Conservation (phyloP, 2,329 filamentous ascomycete species). For the Colletotrichum cuscutae region DNA sequence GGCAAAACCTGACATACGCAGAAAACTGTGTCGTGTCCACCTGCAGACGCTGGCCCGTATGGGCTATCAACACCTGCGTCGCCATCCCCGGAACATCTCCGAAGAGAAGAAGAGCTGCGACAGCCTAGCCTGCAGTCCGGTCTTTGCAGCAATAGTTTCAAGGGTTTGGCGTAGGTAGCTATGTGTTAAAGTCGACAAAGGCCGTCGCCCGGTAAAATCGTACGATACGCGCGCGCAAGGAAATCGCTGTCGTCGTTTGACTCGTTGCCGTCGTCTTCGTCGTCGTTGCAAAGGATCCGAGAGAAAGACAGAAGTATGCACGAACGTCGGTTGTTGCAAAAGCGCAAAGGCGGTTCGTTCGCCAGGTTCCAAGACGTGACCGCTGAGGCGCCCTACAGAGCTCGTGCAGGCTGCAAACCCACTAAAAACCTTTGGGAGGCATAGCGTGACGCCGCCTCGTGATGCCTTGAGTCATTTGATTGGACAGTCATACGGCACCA, state of each 20-base stretch:
- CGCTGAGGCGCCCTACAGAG: constrained; percentile 30
- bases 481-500: constrained; percentile 1
- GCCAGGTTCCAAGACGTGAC: constrained; percentile 25
- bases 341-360: constrained; percentile 23
- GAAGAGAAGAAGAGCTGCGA: constrained; percentile 15
- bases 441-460: constrained; percentile 36
- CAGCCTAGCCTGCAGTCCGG: constrained; percentile 25
- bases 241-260: neutral
- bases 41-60: constrained; percentile 87
- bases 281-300: neutral
- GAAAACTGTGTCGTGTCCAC: constrained; percentile 80
- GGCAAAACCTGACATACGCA: constrained; percentile 64
- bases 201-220: neutral
- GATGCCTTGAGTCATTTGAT: constrained; percentile 33
- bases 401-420: constrained; percentile 33
- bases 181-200: neutral
- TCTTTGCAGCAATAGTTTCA: neutral
- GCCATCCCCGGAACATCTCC: constrained; percentile 77
- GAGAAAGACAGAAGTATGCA: neutral
- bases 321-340: constrained; percentile 12
- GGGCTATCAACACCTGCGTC: constrained; percentile 90
- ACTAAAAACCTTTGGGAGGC: constrained; percentile 26
- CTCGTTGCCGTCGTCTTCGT: neutral
- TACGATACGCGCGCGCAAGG: neutral
- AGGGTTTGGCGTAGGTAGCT: neutral